Base-by-base conservation (phyloP, 805 yeast genomes). In the Candida xyloterini region DNA sequence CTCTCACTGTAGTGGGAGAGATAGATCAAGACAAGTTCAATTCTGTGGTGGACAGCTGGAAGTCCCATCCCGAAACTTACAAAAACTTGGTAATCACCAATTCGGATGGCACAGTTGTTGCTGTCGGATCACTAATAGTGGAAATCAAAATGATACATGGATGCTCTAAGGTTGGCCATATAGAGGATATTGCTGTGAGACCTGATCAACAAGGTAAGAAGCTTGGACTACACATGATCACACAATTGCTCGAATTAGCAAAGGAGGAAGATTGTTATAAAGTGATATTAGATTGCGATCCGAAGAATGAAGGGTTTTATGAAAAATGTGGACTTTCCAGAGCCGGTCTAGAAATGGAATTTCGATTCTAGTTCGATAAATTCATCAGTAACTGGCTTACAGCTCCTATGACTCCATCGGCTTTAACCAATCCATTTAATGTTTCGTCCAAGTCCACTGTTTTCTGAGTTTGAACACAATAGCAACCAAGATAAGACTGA, bases 151-250 rank as follows among this genome's bases (percentile, higher is more conserved):
- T 83, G 47, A 88, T 93, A 47, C 99, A 91, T 63, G 76, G 68
- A 27, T 79, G 93, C 59, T 95, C 95, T 0, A 62, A 73, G 37
- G 95, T 87, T 4, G 98, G 98, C 2, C 98, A 91, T 65, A 84
- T 91, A 47, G 99, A 91, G 57, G 99, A 91, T 59, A 91, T 91
- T 45, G 83, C 97, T 1, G 95, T 91, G 4, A 71, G 79, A 14
- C 57, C 60, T 22, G 65, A 71, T 14, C 85, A 85, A 57, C 97
- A 90, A 56, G 99, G 99, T 6, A 80, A 82, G 57, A 78, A 78
- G 51, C 66, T 91, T 33, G 99, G 99, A 0, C 67, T 71, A 50
- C 64, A 71, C 13, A 59, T 91, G 62, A 85, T 91, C 49, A 66
- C 70, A 13, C 67, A 74, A 7, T 68, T 91, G 56, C 74, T 81